These are phyloP conservation scores for Termitomyces sp. DNA, from an alignment of 768 basidiomycete genomes.

Conservation along the genomic window DNA sequence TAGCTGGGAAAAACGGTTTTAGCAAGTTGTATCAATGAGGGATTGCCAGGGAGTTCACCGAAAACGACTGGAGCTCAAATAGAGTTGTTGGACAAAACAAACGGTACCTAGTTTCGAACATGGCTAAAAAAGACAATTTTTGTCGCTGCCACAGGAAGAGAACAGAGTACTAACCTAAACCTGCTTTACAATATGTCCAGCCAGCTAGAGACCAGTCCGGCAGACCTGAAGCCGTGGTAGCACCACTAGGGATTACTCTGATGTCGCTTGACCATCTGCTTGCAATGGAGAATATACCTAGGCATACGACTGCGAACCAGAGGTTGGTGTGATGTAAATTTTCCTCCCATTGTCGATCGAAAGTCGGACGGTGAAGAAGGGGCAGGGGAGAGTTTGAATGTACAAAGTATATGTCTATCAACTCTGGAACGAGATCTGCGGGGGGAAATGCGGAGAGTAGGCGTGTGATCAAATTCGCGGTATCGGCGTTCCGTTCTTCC, in stretches of 20 bases:
- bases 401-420: constrained; percentile 68
- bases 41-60: constrained; percentile 25
- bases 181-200: constrained; percentile 52
- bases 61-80: constrained; percentile 58
- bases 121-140: constrained; percentile 27
- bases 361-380: constrained; percentile 66
- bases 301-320: constrained; percentile 57
- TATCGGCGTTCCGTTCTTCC: constrained; percentile 36
- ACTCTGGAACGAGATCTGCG: constrained; percentile 43
- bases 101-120: constrained; percentile 44
- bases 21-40: neutral
- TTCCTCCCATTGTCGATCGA: constrained; percentile 54
- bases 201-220: constrained; percentile 50
- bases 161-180: constrained; percentile 34
- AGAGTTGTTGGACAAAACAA: constrained; percentile 51
- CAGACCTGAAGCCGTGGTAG: constrained; percentile 19
- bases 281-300: constrained; percentile 64
- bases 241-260: constrained; percentile 39
- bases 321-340: constrained; percentile 46
- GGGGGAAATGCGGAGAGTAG: constrained; percentile 54
- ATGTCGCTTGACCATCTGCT: constrained; percentile 61
- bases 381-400: constrained; percentile 56
- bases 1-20: constrained; percentile 27
- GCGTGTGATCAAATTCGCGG: constrained; percentile 23
- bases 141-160: neutral